phyloP scores from a whole-genome alignment of 176 grass and related monocot genomes.

The Cymbopogon citratus region DNA sequence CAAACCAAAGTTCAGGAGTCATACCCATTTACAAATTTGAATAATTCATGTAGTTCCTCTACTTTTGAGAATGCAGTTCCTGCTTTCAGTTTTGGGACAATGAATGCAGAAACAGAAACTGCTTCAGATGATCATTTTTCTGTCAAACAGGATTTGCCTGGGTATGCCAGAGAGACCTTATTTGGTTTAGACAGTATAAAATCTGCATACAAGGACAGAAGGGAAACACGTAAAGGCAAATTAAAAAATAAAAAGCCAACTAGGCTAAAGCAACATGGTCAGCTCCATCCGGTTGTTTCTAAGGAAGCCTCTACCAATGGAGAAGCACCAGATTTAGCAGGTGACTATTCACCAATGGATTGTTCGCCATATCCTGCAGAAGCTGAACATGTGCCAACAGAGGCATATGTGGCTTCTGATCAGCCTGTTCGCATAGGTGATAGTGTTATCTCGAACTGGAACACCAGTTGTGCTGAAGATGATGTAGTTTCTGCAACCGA shows the following conservation, averaged over 20 bases:
- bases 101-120: conserved; percentile 6
- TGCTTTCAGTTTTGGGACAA: conserved; percentile 36
- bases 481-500: conserved; percentile 47
- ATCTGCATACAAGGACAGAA: conserved; percentile 53
- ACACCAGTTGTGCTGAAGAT: conserved; percentile 36
- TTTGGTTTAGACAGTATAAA: conserved; percentile 51
- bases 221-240: conserved; percentile 41
- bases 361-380: conserved; percentile 58
- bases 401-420: conserved; percentile 31
- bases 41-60: conserved; percentile 22
- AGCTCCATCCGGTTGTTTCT: conserved; percentile 27
- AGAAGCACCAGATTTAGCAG: conserved; percentile 33
- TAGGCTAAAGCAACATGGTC: conserved; percentile 42
- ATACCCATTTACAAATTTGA: conserved; percentile 13
- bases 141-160: conserved; percentile 30
- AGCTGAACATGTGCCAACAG: conserved; percentile 42
- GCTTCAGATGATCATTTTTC: conserved; percentile 23
- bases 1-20: conserved; percentile 27
- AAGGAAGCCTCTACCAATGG: conserved; percentile 26
- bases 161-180: conserved; percentile 48
- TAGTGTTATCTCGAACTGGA: conserved; percentile 28
- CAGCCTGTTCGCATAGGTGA: conserved; percentile 16
- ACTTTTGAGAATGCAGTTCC: conserved; percentile 26
- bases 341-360: conserved; percentile 87
- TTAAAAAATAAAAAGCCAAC: conserved; percentile 52